Evolutionary conservation across 768 basidiomycete genomes (phyloP).

Genomic region (Agaricus subrufescens): DNA sequence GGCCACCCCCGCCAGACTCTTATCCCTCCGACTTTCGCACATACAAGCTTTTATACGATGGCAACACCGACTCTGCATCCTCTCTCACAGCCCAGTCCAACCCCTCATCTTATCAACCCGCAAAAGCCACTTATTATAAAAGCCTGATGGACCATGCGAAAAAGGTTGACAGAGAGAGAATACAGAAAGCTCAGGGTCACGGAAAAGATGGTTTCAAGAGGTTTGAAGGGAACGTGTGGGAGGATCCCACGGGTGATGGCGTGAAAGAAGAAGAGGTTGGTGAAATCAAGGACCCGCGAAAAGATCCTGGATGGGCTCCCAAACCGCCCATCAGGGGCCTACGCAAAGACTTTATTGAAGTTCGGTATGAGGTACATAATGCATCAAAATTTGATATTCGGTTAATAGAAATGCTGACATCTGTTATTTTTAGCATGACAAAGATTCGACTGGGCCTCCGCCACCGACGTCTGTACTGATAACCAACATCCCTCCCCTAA

Average conservation of each 20-base stretch:
- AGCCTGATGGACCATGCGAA: constrained; percentile 35
- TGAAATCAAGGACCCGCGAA: constrained; percentile 51
- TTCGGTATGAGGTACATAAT: constrained; percentile 50
- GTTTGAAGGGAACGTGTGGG: constrained; percentile 53
- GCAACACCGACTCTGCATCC: constrained; percentile 39
- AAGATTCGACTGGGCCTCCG: constrained; percentile 62
- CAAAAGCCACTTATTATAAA: constrained; percentile 26
- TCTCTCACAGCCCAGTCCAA: constrained; percentile 17
- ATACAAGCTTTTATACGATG: constrained; percentile 65
- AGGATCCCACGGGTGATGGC: constrained; percentile 22
- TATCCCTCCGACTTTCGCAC: constrained; percentile 33
- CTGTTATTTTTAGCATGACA: constrained; percentile 56
- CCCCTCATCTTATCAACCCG: constrained; percentile 12
- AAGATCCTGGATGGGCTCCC: constrained; percentile 27
- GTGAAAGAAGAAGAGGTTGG: constrained; percentile 30
- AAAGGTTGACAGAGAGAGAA: constrained; percentile 20
- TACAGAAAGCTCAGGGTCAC: constrained; percentile 30
- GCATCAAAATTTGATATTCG: constrained; percentile 17
- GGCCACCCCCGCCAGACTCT: constrained; percentile 54
- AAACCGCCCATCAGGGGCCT: constrained; percentile 15
- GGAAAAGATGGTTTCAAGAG: constrained; percentile 54
- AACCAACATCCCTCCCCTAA: constrained; percentile 65
- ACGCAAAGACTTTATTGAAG: constrained; percentile 34
- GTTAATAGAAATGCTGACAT: no score
- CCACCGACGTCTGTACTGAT: constrained; percentile 75